Base-by-base conservation (phyloP, 208 protist species). In the Trypanosoma rangeli region DNA sequence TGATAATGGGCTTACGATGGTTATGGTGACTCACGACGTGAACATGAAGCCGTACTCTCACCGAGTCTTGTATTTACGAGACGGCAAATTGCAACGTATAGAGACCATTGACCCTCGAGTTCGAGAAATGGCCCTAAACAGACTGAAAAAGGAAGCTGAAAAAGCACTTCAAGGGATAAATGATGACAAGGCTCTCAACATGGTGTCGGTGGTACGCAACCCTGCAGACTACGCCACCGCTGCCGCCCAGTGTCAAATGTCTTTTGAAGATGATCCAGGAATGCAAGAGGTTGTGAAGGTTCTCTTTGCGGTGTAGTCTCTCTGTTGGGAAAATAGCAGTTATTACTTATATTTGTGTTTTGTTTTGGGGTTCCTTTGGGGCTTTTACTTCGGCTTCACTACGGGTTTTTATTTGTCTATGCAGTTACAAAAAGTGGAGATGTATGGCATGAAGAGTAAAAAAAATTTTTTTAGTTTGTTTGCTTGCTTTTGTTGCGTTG, bases 11-110 rank as follows among this genome's bases (percentile, higher is more conserved):
- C 89, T 99, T 26, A 98, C 97, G 20, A 86, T 98, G 80, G 85
- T 99, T n/a, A 99, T 99, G 97, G 97, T 99, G 3, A 98, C 97
- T 10, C 97, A 99, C 73, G 97, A 99, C 73, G 86, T 97, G n/a
- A 89, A 94, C 67, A 89, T 98, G 73, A 98, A 98, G 65, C 86
- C 89, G 70, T 98, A 96, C 74, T 92, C 96, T 0, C 76, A 98
- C 49, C 79, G 97, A 22, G 87, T 97, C 13, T 73, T 99, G 26
- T 98, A 97, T 75, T 90, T 99, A 73, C 79, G 96, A 35, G 97
- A 99, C 79, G 97, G 97, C 18, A 97, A 96, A 58, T 80, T 98
- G 28, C 70, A 87, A 69, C 80, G 73, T 26, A 71, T 86, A 10
- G 92, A 96, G 57, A 64, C 54, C 10, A 66, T 94, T 10, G 68